These are phyloP conservation scores for Przewalskia tangutica DNA, from an alignment of 257 asterid genomes.

Conservation along the genomic window DNA sequence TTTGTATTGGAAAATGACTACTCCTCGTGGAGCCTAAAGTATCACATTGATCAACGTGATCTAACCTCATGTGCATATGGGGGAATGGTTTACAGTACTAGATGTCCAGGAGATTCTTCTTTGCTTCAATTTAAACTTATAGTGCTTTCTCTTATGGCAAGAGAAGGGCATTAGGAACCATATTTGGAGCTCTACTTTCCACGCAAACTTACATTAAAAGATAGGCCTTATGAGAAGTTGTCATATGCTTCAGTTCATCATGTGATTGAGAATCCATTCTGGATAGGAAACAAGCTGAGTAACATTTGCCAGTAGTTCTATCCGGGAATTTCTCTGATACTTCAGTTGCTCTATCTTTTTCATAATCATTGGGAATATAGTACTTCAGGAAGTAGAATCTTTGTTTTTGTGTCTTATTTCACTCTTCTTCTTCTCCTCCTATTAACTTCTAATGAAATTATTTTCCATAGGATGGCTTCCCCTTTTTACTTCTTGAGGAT, in stretches of 20 bases:
- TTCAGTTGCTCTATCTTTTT: background rate
- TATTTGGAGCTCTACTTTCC: background rate
- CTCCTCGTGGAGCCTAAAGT: background rate
- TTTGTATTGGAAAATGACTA: background rate
- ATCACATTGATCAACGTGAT: background rate
- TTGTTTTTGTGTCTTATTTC: background rate
- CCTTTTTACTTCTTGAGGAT: background rate
- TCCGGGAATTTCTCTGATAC: background rate
- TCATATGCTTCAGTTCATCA: background rate
- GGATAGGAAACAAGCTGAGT: background rate
- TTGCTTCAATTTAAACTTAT: too few relatives aligned
- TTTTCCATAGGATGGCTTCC: background rate
- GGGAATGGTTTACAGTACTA: background rate
- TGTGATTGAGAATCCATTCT: background rate
- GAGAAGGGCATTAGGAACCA: background rate
- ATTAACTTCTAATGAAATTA: background rate
- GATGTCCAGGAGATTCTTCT: background rate
- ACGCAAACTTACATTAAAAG: background rate
- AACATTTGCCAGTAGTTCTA: background rate
- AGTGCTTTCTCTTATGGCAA: background rate
- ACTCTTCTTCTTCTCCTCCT: too few relatives aligned
- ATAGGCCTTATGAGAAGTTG: too few relatives aligned
- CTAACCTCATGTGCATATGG: background rate
- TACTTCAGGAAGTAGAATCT: background rate
- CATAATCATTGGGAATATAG: background rate